Evolutionary conservation across 2,329 filamentous ascomycete genomes (phyloP).

Genomic region (Fusarium stilboides): DNA sequence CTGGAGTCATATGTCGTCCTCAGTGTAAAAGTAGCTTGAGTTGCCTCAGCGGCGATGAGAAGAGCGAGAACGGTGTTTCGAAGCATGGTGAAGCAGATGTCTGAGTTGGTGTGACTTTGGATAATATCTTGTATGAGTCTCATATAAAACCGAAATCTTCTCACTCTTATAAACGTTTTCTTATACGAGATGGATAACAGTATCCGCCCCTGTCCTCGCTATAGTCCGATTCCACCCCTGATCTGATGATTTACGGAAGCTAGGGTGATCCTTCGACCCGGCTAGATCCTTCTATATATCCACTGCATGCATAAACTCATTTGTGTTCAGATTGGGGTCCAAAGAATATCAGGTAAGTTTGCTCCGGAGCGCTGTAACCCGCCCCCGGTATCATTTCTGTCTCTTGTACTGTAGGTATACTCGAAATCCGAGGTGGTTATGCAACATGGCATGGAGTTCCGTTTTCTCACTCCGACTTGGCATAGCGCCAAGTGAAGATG

Average conservation of each 20-base stretch:
- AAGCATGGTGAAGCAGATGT: background rate
- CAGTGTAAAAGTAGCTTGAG: background rate
- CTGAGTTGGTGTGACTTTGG: background rate
- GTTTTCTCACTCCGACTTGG: too few relatives aligned
- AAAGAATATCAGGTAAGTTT: too few relatives aligned
- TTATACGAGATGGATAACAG: background rate
- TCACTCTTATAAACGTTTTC: background rate
- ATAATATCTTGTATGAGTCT: background rate
- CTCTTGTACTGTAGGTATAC: too few relatives aligned
- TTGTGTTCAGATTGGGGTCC: background rate
- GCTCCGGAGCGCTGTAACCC: too few relatives aligned
- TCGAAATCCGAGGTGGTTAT: too few relatives aligned
- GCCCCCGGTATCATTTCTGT: too few relatives aligned
- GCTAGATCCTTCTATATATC: background rate
- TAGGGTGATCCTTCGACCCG: background rate
- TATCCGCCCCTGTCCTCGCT: background rate
- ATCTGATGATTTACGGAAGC: background rate
- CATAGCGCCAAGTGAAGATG: background rate
- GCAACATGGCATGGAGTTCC: too few relatives aligned
- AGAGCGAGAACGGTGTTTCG: background rate
- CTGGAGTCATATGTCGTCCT: slow-evolving; percentile 3
- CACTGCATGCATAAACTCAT: background rate
- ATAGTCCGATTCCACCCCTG: background rate
- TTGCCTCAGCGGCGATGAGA: background rate
- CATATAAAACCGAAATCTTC: background rate